A percentile compares a stretch with the other conserved stretches of the same genome.
These are phyloP conservation scores for Hippophae gyantsensis DNA, from an alignment of 306 rosid genomes.

Conservation along the genomic window DNA sequence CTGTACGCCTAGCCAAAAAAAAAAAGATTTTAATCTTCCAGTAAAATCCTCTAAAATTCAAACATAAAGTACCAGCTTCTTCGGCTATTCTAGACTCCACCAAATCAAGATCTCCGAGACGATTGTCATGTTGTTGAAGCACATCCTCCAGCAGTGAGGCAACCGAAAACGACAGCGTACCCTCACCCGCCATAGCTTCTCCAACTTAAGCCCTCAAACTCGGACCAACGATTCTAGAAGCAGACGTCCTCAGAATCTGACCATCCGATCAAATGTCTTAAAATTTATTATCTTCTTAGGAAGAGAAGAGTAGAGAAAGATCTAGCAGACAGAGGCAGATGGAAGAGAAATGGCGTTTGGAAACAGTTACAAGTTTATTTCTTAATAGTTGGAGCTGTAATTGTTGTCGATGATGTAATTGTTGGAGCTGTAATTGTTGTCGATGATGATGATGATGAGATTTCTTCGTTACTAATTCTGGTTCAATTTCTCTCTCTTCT, in stretches of 20 bases:
- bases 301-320: constrained; percentile 8
- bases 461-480: constrained; percentile 47
- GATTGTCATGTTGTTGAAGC: constrained; percentile 76
- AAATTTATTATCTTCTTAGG: constrained; percentile 3
- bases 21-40: neutral
- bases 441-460: constrained; percentile 30
- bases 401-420: neutral
- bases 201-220: neutral
- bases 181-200: constrained; percentile 29
- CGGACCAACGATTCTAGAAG: neutral
- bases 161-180: constrained; percentile 60
- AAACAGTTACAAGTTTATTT: neutral
- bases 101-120: constrained; percentile 63
- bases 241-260: constrained; percentile 5
- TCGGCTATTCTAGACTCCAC: constrained; percentile 62
- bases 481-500: constrained; percentile 18
- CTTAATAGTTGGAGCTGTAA: too few relatives aligned
- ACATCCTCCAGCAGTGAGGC: constrained; percentile 80
- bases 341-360: neutral
- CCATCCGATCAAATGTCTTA: neutral
- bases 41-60: too few relatives aligned
- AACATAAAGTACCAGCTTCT: constrained; percentile 59
- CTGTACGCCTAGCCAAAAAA: too few relatives aligned
- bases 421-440: too few relatives aligned
- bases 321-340: constrained; percentile 5